Evolutionary conservation across 2,329 filamentous ascomycete species (phyloP).

Genomic region (Colletotrichum orchidophilum): DNA sequence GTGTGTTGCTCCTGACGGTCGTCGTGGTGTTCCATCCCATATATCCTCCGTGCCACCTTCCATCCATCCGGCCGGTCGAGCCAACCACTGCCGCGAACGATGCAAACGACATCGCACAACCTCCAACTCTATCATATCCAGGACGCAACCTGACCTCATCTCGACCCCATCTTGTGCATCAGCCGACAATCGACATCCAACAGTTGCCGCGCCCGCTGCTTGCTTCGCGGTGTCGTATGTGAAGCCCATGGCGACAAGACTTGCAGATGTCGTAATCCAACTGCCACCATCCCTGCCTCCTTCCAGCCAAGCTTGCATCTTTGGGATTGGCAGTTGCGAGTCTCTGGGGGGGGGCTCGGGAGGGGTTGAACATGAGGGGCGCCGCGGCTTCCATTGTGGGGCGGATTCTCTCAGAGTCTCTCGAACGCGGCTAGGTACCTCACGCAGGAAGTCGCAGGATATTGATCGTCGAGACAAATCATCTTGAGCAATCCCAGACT

Average conservation of each 20-base stretch:
- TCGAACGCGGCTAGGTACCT: too few relatives aligned
- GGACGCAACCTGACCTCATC: slow-evolving; percentile 28
- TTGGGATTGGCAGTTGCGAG: slow-evolving; percentile 1
- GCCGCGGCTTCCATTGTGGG: slow-evolving; percentile 11
- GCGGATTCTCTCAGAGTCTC: background rate
- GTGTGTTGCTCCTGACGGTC: background rate
- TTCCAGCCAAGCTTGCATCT: slow-evolving; percentile 25
- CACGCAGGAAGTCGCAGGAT: too few relatives aligned
- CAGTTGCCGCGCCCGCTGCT: slow-evolving; percentile 9
- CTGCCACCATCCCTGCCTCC: slow-evolving; percentile 13
- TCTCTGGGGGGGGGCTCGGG: background rate
- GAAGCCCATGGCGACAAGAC: slow-evolving; percentile 10
- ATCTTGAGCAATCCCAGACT: background rate
- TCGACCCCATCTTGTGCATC: slow-evolving; percentile 10
- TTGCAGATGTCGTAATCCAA: slow-evolving; percentile 24
- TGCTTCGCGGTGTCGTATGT: slow-evolving; percentile 13
- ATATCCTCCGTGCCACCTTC: slow-evolving; percentile 17
- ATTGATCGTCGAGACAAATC: background rate
- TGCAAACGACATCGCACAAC: slow-evolving; percentile 4
- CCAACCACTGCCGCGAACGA: slow-evolving; percentile 5
- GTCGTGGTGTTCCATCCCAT: slow-evolving; percentile 19
- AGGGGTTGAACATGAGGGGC: slow-evolving; percentile 25
- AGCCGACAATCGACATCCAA: slow-evolving; percentile 12
- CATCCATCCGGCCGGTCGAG: slow-evolving; percentile 24
- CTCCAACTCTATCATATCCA: slow-evolving; percentile 9